phyloP scores from a whole-genome alignment of 495 filamentous ascomycete genomes.

The Penicillium lagena region DNA sequence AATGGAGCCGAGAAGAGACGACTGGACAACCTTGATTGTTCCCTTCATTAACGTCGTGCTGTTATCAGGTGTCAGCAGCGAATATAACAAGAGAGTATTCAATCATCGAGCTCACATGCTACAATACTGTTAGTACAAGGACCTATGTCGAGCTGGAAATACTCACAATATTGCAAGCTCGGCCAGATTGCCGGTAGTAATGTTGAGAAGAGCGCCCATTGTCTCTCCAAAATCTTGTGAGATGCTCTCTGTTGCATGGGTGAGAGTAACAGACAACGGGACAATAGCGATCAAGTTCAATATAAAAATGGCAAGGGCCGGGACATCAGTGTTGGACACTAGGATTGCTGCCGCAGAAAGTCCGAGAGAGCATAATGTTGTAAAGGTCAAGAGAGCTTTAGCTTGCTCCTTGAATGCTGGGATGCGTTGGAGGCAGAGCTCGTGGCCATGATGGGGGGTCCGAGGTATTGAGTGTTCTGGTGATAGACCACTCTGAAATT shows the following conservation, averaged over 20 bases:
- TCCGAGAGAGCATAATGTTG: too few species aligned
- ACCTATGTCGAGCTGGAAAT: constrained; percentile 1
- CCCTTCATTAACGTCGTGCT: not conserved
- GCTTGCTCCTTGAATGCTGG: too few species aligned
- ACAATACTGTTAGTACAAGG: not conserved
- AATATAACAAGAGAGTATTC: constrained; percentile 6
- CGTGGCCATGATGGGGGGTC: too few species aligned
- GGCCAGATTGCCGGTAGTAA: constrained; percentile 22
- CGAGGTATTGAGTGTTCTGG: too few species aligned
- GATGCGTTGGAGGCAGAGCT: too few species aligned
- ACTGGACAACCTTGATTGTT: constrained; percentile 19
- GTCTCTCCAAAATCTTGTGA: constrained; percentile 12
- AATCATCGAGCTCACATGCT: not conserved
- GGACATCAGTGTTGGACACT: too few species aligned
- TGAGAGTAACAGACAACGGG: constrained; percentile 15
- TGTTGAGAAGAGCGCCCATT: constrained; percentile 20
- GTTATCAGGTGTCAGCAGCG: constrained; percentile 7
- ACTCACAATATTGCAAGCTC: constrained; percentile 10
- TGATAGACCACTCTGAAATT: too few species aligned
- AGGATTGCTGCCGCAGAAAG: too few species aligned
- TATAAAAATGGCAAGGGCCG: constrained; percentile 3
- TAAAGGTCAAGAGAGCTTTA: too few species aligned
- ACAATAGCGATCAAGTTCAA: constrained; percentile 24
- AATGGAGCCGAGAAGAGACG: constrained; percentile 21
- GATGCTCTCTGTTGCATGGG: constrained; percentile 18